phyloP scores from a whole-genome alignment of 192 early-diverging fungal species.

The Mortierella hygrophila region DNA sequence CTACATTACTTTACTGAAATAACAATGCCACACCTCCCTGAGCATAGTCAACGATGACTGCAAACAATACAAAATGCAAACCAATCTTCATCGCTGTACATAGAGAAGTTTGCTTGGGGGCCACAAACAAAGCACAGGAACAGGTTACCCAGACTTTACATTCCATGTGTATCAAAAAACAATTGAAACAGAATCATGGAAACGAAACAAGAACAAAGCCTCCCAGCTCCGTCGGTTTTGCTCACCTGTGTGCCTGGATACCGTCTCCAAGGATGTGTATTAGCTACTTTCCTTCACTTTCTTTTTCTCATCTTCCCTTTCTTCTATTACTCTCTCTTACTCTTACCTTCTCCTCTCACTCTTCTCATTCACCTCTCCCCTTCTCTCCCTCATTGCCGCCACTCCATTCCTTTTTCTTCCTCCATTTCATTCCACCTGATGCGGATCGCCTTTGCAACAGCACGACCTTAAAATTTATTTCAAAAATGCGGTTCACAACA shows the following conservation, averaged over 20 bases:
- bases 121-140: too few relatives aligned
- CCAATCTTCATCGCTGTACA: too few relatives aligned
- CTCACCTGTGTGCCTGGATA: neutral
- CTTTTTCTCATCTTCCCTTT: neutral
- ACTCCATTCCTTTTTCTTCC: neutral
- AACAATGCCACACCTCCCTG: too few relatives aligned
- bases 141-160: too few relatives aligned
- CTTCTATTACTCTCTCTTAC: neutral
- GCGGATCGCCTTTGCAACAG: neutral
- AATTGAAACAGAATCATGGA: too few relatives aligned
- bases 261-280: neutral
- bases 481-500: constrained; percentile 22
- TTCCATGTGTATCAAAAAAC: too few relatives aligned
- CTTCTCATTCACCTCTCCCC: neutral
- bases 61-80: too few relatives aligned
- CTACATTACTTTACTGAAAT: too few relatives aligned
- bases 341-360: neutral
- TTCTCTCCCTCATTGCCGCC: neutral
- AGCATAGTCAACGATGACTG: too few relatives aligned
- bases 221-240: neutral
- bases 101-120: too few relatives aligned
- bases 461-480: neutral
- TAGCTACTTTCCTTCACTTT: neutral
- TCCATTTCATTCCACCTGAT: neutral
- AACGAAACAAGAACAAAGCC: too few relatives aligned